phyloP scores from a whole-genome alignment of 106 monocot species.

The Iris macrosiphon region DNA sequence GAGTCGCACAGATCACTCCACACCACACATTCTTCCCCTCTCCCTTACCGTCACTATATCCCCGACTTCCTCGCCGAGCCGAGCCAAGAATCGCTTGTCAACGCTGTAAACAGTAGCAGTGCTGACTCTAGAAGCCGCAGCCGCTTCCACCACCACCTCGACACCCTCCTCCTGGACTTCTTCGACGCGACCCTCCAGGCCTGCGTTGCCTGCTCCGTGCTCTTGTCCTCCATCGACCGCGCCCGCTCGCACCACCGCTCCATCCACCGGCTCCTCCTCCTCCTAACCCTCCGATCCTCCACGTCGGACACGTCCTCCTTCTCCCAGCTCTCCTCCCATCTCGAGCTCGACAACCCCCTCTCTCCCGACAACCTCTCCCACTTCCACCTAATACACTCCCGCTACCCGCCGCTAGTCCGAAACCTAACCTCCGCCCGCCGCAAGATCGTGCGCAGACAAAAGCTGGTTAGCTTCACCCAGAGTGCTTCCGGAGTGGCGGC shows the following conservation, averaged over 20 bases:
- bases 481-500: constrained; percentile 9
- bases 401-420: constrained; percentile 21
- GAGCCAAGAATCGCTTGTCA: constrained; percentile 19
- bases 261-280: constrained; percentile 23
- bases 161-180: constrained; percentile 45
- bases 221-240: constrained; percentile 40
- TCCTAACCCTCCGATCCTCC: neutral
- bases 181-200: constrained; percentile 48
- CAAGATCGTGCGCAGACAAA: constrained; percentile 11
- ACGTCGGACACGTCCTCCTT: neutral
- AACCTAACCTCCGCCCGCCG: constrained; percentile 19
- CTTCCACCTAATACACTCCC: constrained; percentile 29
- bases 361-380: constrained; percentile 17
- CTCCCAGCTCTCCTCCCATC: constrained; percentile 16
- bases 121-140: neutral
- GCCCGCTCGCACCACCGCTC: constrained; percentile 28
- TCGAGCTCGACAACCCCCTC: constrained; percentile 58
- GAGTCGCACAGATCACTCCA: neutral
- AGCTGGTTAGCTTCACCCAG: constrained; percentile 10
- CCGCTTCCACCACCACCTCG: constrained; percentile 2
- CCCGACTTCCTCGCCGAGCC: constrained; percentile 36
- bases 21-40: neutral
- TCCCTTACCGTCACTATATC: neutral
- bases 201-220: constrained; percentile 32
- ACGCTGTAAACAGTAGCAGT: neutral